Conservation (phyloP, 345 rosid genomes). For the rapeseed (Brassica napus) region Da-Ae NC_063445.1:33662001-33662500, state of each 20-base stretch:
- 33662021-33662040: slow-evolving; percentile 91
- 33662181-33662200: slow-evolving; percentile 94
- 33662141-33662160: slow-evolving; percentile 92
- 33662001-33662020: slow-evolving; percentile 80
- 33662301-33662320: slow-evolving; percentile 92
- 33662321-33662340: slow-evolving; percentile 94
- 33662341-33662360: slow-evolving; percentile 99
- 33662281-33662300: not conserved
- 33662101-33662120: slow-evolving; percentile 64
- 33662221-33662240: slow-evolving; percentile 79
- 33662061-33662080: slow-evolving; percentile 91
- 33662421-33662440: slow-evolving; percentile 96
- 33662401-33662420: slow-evolving; percentile 89
- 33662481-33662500: slow-evolving; percentile 97
- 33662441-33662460: slow-evolving; percentile 96
- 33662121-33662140: slow-evolving; percentile 94
- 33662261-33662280: not conserved
- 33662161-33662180: slow-evolving; percentile 91
- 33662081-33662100: slow-evolving; percentile 77
- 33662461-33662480: slow-evolving; percentile 97
- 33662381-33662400: slow-evolving; percentile 95
- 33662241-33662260: not conserved
- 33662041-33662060: slow-evolving; percentile 81
- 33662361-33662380: slow-evolving; percentile 95
- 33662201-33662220: slow-evolving; percentile 92